These are phyloP conservation scores for Erodium maritimum DNA, from an alignment of 345 rosid genomes.

Conservation along the genomic window DNA sequence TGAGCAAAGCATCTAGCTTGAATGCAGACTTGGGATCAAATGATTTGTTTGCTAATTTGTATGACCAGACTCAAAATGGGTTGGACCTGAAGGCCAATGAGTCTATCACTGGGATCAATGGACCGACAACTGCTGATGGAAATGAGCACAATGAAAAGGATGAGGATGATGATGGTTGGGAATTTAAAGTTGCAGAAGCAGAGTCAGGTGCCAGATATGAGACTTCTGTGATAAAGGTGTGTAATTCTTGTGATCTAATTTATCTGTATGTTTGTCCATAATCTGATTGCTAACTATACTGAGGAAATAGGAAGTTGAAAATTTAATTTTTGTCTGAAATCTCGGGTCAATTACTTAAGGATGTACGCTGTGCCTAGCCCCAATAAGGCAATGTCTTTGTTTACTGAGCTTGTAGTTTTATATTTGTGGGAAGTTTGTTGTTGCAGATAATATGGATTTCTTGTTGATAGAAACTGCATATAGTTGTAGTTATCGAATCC, in stretches of 20 bases:
- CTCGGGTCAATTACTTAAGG: not conserved
- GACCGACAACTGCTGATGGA: constrained; percentile 5
- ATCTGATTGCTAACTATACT: not conserved
- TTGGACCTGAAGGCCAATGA: constrained; percentile 5
- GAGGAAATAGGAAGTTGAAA: not conserved
- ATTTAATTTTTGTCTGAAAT: not conserved
- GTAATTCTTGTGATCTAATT: not conserved
- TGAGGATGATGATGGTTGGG: constrained; percentile 26
- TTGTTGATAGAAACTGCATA: too few species aligned
- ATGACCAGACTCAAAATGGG: constrained; percentile 11
- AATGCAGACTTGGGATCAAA: constrained; percentile 9
- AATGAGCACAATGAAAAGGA: constrained; percentile 6
- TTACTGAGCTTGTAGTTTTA: not conserved
- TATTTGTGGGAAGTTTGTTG: too few species aligned
- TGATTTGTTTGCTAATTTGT: constrained; percentile 39
- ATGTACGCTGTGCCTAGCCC: not conserved
- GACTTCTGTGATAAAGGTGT: constrained; percentile 7
- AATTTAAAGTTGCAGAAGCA: constrained; percentile 23
- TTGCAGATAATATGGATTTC: too few species aligned
- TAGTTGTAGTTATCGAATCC: too few species aligned
- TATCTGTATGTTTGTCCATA: not conserved
- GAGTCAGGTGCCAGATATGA: constrained; percentile 3
- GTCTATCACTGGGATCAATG: not conserved
- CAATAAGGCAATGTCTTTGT: too few species aligned
- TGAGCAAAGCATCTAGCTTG: constrained; percentile 15